Evolutionary conservation across 805 yeast species (phyloP), one percentile per base, ranked within the genome.

Genomic region (Candida anglica): DNA sequence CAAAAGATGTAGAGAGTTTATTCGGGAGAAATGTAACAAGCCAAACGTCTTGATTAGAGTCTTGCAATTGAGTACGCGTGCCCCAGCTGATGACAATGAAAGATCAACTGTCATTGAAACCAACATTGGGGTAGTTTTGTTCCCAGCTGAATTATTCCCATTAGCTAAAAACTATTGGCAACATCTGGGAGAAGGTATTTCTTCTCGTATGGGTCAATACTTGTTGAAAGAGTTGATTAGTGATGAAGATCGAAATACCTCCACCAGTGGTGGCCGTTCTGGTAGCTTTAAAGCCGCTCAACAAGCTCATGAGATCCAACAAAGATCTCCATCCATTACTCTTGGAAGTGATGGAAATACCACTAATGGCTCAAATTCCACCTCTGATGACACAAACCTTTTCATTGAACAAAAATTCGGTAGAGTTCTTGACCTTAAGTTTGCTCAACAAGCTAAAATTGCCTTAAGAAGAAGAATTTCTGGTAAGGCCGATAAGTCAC

Each of bases 101-200:
- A 71, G 63, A 36, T 69, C 78, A 2, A 71, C 70, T 40, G 70
- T 77, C 38, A 64, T 78, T 18, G 89, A 81, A 46, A 76, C 88
- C 10, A 74, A 75, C 26, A 75, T 91, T 35, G 82, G 89, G 0
- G 83, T 78, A 15, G 86, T 88, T n/a, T 80, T 93, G 41, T 85
- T 83, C 49, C 86, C 86, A 2, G 56, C 66, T 2, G 63, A 67
- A 3, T 78, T 71, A 38, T 78, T 69, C 41, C 56, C 75, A 1
- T 56, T 84, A 3, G 89, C 93, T 25, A 88, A 86, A 53, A 78
- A 78, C 47, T 93, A 86, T 61, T 93, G 98, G 98, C 97, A 91
- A 56, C 96, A 89, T 51, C 69, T 95, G 0, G 99, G 99, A 18
- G 97, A 91, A 58, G 96, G 96, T n/a, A 75, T 93, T 18, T 86